Evolutionary conservation across 768 basidiomycete genomes (phyloP), one percentile per base, ranked within the genome.

Genomic region (Polyporus arcularius): DNA sequence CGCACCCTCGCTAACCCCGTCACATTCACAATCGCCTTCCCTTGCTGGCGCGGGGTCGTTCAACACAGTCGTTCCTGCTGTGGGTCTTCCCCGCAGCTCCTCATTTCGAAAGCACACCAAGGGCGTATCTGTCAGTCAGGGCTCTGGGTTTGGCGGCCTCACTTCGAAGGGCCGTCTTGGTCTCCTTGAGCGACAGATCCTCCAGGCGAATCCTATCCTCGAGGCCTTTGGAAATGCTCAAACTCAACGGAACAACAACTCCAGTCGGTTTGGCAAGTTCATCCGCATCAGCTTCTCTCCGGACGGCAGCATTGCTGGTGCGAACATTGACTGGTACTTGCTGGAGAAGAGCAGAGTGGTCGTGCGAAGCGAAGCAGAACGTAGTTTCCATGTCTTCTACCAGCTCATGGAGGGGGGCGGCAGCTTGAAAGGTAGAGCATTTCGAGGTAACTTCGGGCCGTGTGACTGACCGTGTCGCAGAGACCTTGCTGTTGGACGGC

Each of bases 201-300:
- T 98, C 21, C 95, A 98, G 73, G 96, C 96, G 41, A 99, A 98
- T 70, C 97, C 97, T 1, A 92, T 99, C 59, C 79, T 99, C 4
- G 97, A 99, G 72, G 92, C 97, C 4, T 98, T 99, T 65, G 97
- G 97, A 32, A 99, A 99, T 72, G 96, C 97, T 5, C 97, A 98
- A 73, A 98, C 97, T 0, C 92, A 97, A 75, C 81, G 96, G 47
- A 99, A 99, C 71, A 98, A 98, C 75, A 99, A 99, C 71, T 98
- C 97, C 1, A 94, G 92, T 82, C 91, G 97, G 41, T 99, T 99
- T 72, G 96, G 95, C 32, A 99, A 99, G 75, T 99, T 99, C 72
- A 92, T 99, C 49, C 83, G 94, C 47, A 98, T 99, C 62, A 90
- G 89, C 70, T 99, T 99, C 75, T 85, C 92, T 1, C 88, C 91